Conservation (phyloP, 176 grass and related monocot species). For the Aegilops bicornis region DNA sequence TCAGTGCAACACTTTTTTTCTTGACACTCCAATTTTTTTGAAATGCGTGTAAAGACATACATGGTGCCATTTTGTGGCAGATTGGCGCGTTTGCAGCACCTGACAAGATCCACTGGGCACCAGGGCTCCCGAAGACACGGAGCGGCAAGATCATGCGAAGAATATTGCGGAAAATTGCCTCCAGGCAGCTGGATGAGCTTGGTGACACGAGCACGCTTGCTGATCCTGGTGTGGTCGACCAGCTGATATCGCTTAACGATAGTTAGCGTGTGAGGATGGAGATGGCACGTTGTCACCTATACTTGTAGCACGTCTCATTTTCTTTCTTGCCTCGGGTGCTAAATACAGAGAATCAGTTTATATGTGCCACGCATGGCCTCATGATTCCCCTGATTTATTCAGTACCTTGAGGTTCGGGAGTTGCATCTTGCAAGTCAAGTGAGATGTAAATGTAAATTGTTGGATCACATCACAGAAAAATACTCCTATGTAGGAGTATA, state of each 20-base stretch:
- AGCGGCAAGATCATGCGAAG: constrained; percentile 99
- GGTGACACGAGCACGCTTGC: constrained; percentile 98
- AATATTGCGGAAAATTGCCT: constrained; percentile 91
- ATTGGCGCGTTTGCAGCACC: constrained; percentile 98
- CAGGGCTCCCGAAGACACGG: constrained; percentile 92
- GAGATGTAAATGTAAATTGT: constrained; percentile 16
- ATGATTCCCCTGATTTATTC: not conserved
- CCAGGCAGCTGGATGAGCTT: constrained; percentile 84
- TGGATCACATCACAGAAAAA: not conserved
- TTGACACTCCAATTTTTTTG: not conserved
- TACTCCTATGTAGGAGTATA: too few species aligned
- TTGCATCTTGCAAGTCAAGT: not conserved
- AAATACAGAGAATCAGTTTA: not conserved
- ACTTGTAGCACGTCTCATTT: not conserved
- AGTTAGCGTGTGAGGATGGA: constrained; percentile 10
- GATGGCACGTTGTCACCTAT: not conserved
- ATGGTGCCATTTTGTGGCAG: constrained; percentile 32
- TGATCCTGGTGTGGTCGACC: constrained; percentile 79
- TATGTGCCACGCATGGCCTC: not conserved
- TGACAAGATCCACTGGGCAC: constrained; percentile 98
- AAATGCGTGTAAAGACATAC: not conserved
- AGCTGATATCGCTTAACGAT: constrained; percentile 76
- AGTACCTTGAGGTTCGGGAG: not conserved
- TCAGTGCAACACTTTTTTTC: not conserved
- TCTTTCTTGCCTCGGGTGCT: not conserved